Conservation (phyloP, 2,329 filamentous ascomycete species). For the Ophiostoma montium region DNA sequence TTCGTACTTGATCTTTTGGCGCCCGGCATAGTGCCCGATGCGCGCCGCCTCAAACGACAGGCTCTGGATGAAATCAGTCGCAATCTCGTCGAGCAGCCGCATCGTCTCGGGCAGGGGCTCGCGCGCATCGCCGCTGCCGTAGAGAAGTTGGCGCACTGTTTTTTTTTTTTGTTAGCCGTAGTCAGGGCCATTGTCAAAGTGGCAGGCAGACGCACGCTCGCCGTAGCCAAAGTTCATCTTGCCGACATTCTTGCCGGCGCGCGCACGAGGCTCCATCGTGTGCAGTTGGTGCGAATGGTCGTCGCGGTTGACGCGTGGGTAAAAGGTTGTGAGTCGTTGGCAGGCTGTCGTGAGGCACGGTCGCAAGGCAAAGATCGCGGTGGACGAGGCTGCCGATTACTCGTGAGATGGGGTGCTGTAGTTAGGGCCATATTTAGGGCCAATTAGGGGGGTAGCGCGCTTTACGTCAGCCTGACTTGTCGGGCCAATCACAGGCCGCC, state of each 20-base stretch:
- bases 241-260: conserved; percentile 65
- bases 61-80: conserved; percentile 93
- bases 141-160: conserved; percentile 59
- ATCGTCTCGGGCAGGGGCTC: conserved; percentile 73
- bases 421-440: no score
- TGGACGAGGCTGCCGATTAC: no score
- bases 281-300: not conserved
- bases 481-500: conserved; percentile 1
- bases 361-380: no score
- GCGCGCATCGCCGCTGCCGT: conserved; percentile 64
- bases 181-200: no score
- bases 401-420: no score
- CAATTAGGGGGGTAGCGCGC: no score
- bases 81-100: conserved; percentile 80
- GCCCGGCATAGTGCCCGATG: conserved; percentile 70
- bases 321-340: no score
- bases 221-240: conserved; percentile 66
- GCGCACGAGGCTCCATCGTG: conserved; percentile 55
- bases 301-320: no score
- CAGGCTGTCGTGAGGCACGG: no score
- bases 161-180: no score
- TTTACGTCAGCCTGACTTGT: not conserved
- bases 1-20: conserved; percentile 95
- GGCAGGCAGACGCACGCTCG: conserved; percentile 43
- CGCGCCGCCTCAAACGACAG: conserved; percentile 81